phyloP scores from a whole-genome alignment of 768 basidiomycete species.

The Sistotremastrum suecicum region DNA sequence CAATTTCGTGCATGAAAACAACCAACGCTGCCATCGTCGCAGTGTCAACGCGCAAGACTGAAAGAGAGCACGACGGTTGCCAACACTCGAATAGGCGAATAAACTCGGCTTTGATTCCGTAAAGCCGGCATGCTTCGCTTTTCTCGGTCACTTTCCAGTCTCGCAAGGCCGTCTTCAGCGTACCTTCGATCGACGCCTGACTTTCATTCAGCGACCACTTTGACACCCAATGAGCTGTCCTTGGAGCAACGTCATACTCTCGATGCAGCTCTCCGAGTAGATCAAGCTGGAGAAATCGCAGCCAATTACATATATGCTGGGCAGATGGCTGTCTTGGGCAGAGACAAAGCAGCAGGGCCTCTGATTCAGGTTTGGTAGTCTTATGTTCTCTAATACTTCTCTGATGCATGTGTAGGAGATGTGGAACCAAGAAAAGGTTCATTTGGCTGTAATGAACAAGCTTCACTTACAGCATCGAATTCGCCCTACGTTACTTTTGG shows the following conservation, averaged over 20 bases:
- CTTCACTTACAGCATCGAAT: conserved; percentile 72
- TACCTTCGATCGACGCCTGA: conserved; percentile 20
- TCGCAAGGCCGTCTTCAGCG: conserved; percentile 24
- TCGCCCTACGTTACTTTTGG: conserved; percentile 72
- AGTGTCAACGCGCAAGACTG: too few species aligned
- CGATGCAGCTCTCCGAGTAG: conserved; percentile 68
- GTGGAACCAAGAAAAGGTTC: conserved; percentile 96
- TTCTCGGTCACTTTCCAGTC: too few species aligned
- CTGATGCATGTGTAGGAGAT: conserved; percentile 50
- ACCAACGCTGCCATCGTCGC: too few species aligned
- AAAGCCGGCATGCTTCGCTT: too few species aligned
- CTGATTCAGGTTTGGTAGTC: conserved; percentile 55
- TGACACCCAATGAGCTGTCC: conserved; percentile 40
- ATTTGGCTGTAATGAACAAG: conserved; percentile 74
- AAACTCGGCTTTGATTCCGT: too few species aligned
- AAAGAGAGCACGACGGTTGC: too few species aligned
- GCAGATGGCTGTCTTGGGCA: conserved; percentile 61
- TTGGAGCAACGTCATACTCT: conserved; percentile 33
- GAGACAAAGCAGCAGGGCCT: conserved; percentile 37
- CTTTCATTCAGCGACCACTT: conserved; percentile 1
- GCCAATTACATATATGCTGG: conserved; percentile 94
- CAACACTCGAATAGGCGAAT: too few species aligned
- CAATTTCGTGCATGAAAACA: too few species aligned
- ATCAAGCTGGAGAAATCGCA: conserved; percentile 91
- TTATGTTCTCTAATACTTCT: background rate